phyloP scores from a whole-genome alignment of 2,329 filamentous ascomycete genomes.

The Pestalotiopsis sp. region DNA sequence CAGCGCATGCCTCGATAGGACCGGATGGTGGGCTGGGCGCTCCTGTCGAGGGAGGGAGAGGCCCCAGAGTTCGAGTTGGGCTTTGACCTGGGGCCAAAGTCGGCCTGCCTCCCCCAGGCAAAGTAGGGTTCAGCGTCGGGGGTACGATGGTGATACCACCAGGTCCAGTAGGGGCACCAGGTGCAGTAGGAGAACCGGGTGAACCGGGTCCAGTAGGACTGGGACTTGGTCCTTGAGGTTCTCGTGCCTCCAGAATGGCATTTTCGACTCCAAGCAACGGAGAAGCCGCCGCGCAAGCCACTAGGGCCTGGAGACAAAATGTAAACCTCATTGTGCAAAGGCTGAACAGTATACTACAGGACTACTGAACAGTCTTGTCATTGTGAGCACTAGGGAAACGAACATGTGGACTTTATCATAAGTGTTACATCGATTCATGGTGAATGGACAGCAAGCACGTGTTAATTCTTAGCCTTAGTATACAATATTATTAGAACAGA shows the following conservation, averaged over 20 bases:
- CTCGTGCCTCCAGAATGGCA: not conserved
- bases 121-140: not conserved
- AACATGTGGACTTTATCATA: not conserved
- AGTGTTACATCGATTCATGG: not conserved
- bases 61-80: conserved; percentile 1
- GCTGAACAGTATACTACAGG: not conserved
- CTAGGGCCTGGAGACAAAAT: not conserved
- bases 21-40: not conserved
- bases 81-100: not conserved
- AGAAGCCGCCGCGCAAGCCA: not conserved
- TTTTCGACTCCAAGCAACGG: not conserved
- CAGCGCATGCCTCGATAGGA: conserved; percentile 9
- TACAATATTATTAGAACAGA: not conserved
- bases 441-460: not conserved
- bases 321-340: not conserved
- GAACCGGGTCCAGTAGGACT: not conserved
- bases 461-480: not conserved
- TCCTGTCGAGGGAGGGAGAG: not conserved
- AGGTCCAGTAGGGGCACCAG: not conserved
- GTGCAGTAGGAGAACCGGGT: too few relatives aligned
- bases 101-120: not conserved
- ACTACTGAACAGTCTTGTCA: not conserved
- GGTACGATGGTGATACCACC: not conserved
- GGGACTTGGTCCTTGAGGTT: not conserved
- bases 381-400: not conserved